Percentiles rank a stretch among this genome's conserved stretches.
phyloP scores from a whole-genome alignment of 1,284 basidiomycete species.

The Ganoderma meredithae region DNA sequence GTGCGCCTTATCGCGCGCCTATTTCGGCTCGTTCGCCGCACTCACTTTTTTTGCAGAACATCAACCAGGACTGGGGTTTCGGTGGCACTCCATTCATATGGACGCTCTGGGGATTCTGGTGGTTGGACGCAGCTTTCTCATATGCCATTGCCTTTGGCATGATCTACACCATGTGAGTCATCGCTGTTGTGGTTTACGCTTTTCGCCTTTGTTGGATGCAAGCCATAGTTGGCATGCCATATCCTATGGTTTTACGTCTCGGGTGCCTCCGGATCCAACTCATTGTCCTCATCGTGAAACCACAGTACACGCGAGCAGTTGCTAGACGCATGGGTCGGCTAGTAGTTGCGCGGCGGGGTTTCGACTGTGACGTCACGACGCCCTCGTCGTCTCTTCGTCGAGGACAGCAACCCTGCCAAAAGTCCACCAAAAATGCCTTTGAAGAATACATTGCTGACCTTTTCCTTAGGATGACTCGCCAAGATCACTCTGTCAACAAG shows the following conservation, averaged over 20 bases:
- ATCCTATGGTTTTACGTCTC: not conserved
- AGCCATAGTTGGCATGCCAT: not conserved
- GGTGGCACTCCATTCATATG: constrained; percentile 56
- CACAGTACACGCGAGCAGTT: not conserved
- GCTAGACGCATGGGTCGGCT: not conserved
- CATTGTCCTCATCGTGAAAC: not conserved
- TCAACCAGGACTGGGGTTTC: constrained; percentile 46
- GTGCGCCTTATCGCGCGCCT: constrained; percentile 25
- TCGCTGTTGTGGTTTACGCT: not conserved
- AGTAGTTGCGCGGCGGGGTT: not conserved
- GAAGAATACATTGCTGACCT: not conserved
- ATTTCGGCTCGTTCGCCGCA: not conserved
- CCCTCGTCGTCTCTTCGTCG: not conserved
- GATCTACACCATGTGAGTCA: constrained; percentile 59
- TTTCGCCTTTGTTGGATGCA: not conserved
- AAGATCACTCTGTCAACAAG: constrained; percentile 54
- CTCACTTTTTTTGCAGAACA: constrained; percentile 28
- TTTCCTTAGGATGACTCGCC: constrained; percentile 55
- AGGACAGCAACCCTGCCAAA: not conserved
- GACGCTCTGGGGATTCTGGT: constrained; percentile 69
- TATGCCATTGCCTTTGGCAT: constrained; percentile 61
- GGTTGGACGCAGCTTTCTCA: constrained; percentile 59
- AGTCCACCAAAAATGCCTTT: not conserved
- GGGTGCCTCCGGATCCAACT: not conserved
- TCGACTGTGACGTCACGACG: not conserved